Evolutionary conservation across 1,139 yeast species (phyloP).

Genomic region (Sugiyamaella japonica): DNA sequence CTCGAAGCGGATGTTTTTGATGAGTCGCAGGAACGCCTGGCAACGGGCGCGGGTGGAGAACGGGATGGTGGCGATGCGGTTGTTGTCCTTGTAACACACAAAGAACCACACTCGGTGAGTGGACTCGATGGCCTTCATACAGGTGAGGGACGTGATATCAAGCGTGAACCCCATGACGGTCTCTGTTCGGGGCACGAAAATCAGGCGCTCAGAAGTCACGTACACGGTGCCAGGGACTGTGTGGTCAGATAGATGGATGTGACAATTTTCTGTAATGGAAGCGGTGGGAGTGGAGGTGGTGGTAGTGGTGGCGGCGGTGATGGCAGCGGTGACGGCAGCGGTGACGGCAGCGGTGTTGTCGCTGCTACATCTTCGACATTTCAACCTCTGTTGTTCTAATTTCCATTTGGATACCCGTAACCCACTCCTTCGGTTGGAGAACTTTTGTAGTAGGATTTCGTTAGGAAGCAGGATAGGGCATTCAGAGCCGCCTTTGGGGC

Average conservation of each 20-base stretch:
- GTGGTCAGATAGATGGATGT: constrained; percentile 30
- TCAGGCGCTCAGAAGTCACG: constrained; percentile 37
- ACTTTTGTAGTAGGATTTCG: constrained; percentile 36
- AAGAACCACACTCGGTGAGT: constrained; percentile 28
- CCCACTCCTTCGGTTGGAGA: constrained; percentile 29
- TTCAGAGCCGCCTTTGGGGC: constrained; percentile 25
- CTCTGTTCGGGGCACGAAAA: constrained; percentile 31
- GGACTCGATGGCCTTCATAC: constrained; percentile 34
- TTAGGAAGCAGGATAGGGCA: constrained; percentile 38
- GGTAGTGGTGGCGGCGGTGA: not conserved
- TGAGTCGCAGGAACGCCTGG: constrained; percentile 34
- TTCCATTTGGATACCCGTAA: constrained; percentile 25
- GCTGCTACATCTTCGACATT: constrained; percentile 23
- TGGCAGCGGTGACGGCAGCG: not conserved
- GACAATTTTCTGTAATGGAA: constrained; percentile 21
- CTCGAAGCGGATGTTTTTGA: constrained; percentile 38
- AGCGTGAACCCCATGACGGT: constrained; percentile 31
- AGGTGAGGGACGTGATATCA: constrained; percentile 31
- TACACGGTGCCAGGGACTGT: constrained; percentile 32
- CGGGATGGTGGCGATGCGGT: constrained; percentile 33
- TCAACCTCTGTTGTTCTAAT: constrained; percentile 23
- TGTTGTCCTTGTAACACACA: constrained; percentile 30
- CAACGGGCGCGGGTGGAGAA: constrained; percentile 34
- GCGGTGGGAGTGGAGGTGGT: not conserved
- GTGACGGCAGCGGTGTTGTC: not conserved